These are phyloP conservation scores for Beta corolliflora DNA, from an alignment of 179 eudicot species.

Conservation along the genomic window DNA sequence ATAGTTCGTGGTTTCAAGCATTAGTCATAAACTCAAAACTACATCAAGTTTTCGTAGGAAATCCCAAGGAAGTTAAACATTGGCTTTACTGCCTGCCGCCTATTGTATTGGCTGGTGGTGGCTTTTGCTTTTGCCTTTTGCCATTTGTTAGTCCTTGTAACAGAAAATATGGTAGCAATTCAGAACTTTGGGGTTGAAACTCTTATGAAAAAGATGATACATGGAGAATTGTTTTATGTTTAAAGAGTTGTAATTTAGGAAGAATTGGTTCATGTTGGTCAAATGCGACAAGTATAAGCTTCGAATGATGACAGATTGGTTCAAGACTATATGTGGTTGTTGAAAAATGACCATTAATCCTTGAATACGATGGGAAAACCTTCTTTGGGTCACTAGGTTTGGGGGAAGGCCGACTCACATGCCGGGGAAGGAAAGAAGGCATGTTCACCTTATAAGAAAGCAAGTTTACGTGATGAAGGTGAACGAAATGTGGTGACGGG, in stretches of 20 bases:
- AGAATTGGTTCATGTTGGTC: neutral
- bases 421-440: too few relatives aligned
- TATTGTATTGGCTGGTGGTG: neutral
- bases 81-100: neutral
- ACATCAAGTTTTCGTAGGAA: neutral
- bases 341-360: neutral
- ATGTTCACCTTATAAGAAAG: too few relatives aligned
- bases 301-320: neutral
- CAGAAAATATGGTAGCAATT: neutral
- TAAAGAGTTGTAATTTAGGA: neutral
- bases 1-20: neutral
- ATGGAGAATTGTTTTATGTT: neutral
- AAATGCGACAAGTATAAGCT: neutral
- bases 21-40: neutral
- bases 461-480: too few relatives aligned
- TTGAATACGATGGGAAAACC: neutral
- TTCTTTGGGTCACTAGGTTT: neutral
- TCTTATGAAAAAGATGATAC: neutral
- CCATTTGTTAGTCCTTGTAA: neutral
- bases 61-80: neutral
- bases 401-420: too few relatives aligned
- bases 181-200: neutral
- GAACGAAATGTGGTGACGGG: too few relatives aligned
- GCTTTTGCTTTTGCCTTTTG: neutral
- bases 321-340: neutral